A percentile compares a stretch with the other conserved stretches of the same genome.
Evolutionary conservation across 768 basidiomycete genomes (phyloP).

Genomic region (Dentipellis fragilis): DNA sequence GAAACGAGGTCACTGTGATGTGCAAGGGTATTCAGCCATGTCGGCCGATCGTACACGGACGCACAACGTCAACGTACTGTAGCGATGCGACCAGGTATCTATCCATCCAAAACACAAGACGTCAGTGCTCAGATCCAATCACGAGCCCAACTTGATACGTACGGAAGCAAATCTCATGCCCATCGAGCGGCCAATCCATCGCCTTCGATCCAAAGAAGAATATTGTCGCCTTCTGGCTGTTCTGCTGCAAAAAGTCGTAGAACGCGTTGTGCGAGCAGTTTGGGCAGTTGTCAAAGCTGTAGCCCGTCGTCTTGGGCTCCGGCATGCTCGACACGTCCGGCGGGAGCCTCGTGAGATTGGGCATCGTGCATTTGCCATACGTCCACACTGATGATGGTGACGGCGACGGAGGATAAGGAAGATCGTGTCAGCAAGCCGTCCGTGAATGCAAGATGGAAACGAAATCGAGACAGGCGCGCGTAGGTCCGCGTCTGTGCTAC

Average conservation of each 20-base stretch:
- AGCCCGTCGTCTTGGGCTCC: slow-evolving; percentile 50
- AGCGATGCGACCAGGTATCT: slow-evolving; percentile 44
- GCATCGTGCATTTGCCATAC: slow-evolving; percentile 30
- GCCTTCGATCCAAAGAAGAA: slow-evolving; percentile 55
- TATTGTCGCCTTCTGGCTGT: slow-evolving; percentile 58
- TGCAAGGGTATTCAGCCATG: not conserved
- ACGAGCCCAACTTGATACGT: slow-evolving; percentile 21
- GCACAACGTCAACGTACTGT: slow-evolving; percentile 19
- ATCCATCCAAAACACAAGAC: not conserved
- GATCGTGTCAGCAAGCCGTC: not conserved
- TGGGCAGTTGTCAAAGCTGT: slow-evolving; percentile 57
- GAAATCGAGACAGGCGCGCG: not conserved
- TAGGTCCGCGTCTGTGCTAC: too few relatives aligned
- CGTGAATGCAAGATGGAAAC: not conserved
- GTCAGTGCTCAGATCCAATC: not conserved
- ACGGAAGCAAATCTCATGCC: slow-evolving; percentile 36
- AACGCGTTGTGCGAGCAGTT: slow-evolving; percentile 57
- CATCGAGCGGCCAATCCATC: slow-evolving; percentile 38
- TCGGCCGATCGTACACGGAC: not conserved
- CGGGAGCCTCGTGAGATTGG: slow-evolving; percentile 34
- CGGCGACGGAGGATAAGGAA: not conserved
- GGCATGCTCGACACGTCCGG: slow-evolving; percentile 37
- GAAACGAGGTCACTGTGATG: slow-evolving; percentile 43
- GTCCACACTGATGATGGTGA: slow-evolving; percentile 29
- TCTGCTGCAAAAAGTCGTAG: slow-evolving; percentile 39